Conservation (phyloP, 192 early-diverging fungal species). For the Funneliformis mosseae region DNA sequence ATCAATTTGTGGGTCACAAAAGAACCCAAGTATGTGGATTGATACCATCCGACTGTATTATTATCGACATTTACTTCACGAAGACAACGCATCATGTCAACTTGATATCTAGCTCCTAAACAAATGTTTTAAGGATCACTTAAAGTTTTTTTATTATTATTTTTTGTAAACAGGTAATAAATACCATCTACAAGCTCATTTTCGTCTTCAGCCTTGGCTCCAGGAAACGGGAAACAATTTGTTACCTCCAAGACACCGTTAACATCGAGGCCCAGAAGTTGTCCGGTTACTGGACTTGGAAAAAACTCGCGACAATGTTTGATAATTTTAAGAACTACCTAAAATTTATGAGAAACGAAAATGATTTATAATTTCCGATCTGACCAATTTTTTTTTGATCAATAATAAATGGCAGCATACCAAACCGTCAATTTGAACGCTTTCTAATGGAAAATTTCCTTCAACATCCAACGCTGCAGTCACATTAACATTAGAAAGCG, state of each 20-base stretch:
- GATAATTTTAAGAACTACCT: slow-evolving; percentile 93
- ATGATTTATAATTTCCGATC: not conserved
- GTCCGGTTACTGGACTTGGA: slow-evolving; percentile 82
- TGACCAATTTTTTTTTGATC: slow-evolving; percentile 5
- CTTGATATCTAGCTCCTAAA: slow-evolving; percentile 75
- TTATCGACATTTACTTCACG: slow-evolving; percentile 93
- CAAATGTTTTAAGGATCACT: not conserved
- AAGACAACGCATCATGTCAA: slow-evolving; percentile 92
- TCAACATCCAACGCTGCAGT: slow-evolving; percentile 65
- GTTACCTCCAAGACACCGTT: slow-evolving; percentile 91
- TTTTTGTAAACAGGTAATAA: not conserved
- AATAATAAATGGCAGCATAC: slow-evolving; percentile 40
- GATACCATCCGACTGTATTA: slow-evolving; percentile 98
- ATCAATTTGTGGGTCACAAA: slow-evolving; percentile 90
- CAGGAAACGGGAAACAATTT: slow-evolving; percentile 85
- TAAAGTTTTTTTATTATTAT: not conserved
- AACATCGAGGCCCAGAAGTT: slow-evolving; percentile 93
- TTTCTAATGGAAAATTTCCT: slow-evolving; percentile 52
- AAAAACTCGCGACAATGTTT: slow-evolving; percentile 92
- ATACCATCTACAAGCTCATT: slow-evolving; percentile 32
- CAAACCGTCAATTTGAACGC: slow-evolving; percentile 76
- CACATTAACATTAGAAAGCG: slow-evolving; percentile 24
- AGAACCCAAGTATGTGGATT: slow-evolving; percentile 84
- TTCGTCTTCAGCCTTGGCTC: slow-evolving; percentile 41
- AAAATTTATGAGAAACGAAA: not conserved